A percentile compares a stretch with the other conserved stretches of the same genome.
Conservation (phyloP, 768 basidiomycete genomes). For the Podaxis sp. region DNA sequence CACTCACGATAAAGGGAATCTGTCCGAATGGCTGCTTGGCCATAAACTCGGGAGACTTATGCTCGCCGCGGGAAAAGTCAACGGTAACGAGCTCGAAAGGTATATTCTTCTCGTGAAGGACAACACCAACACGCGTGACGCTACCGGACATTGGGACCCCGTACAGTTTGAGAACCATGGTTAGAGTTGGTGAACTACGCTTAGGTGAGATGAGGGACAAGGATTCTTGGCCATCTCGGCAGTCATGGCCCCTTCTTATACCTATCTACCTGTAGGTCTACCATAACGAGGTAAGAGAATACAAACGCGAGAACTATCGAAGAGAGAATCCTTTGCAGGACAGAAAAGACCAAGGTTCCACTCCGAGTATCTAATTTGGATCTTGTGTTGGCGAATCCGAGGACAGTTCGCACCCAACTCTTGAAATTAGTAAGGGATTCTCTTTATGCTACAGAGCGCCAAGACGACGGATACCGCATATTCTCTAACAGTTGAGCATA, state of each 20-base stretch:
- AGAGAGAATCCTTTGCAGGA: not conserved
- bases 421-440: too few species aligned
- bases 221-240: not conserved
- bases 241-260: not conserved
- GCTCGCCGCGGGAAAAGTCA: conserved; percentile 35
- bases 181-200: not conserved
- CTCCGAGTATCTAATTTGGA: too few species aligned
- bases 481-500: not conserved
- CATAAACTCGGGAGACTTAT: conserved; percentile 27
- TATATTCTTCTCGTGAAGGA: conserved; percentile 47
- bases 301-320: not conserved
- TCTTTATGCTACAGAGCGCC: too few species aligned
- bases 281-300: not conserved
- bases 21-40: conserved; percentile 6
- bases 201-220: not conserved
- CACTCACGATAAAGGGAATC: not conserved
- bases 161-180: conserved; percentile 25
- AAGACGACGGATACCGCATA: not conserved
- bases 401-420: too few species aligned
- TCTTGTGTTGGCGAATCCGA: too few species aligned
- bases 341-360: not conserved
- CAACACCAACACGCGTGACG: conserved; percentile 40
- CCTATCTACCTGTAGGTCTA: not conserved
- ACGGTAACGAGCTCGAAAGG: conserved; percentile 42
- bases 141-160: conserved; percentile 32